Conservation (phyloP, 768 basidiomycete genomes). For the Pisolithus orientalis region DNA sequence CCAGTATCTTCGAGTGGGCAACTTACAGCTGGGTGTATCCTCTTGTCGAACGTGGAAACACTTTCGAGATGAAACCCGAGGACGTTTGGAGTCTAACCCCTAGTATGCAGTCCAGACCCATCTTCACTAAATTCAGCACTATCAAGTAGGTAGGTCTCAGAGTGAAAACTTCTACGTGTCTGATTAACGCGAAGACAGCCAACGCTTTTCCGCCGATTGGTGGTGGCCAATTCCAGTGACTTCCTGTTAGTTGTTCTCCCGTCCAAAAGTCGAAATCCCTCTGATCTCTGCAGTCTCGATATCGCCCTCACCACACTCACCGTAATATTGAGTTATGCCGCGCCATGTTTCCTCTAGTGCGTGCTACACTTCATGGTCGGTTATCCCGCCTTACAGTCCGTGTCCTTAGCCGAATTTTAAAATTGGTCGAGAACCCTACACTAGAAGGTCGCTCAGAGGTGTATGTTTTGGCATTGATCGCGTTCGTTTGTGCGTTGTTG, state of each 20-base stretch:
- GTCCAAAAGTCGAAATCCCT: too few relatives aligned
- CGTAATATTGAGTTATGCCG: constrained; percentile 42
- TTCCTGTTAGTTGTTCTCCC: constrained; percentile 16
- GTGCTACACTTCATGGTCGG: background rate
- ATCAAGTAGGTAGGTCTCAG: constrained; percentile 6
- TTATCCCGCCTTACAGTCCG: background rate
- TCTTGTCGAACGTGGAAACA: constrained; percentile 32
- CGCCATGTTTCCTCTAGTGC: constrained; percentile 47
- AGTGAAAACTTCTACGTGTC: too few relatives aligned
- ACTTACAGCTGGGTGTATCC: constrained; percentile 17
- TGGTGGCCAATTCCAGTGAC: constrained; percentile 35
- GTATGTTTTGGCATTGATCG: constrained; percentile 43
- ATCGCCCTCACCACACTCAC: constrained; percentile 35
- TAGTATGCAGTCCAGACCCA: constrained; percentile 14
- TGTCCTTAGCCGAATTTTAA: constrained; percentile 25
- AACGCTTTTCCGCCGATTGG: constrained; percentile 30
- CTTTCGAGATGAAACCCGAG: constrained; percentile 19
- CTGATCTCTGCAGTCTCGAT: constrained; percentile 25
- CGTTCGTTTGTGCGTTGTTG: constrained; percentile 35
- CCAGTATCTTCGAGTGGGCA: constrained; percentile 19
- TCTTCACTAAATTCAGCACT: constrained; percentile 34
- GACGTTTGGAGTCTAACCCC: constrained; percentile 22
- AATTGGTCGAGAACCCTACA: constrained; percentile 28
- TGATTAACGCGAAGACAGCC: background rate
- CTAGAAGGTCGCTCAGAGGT: constrained; percentile 35